phyloP scores from a whole-genome alignment of 257 asterid species.

The Solanum piurae region DNA sequence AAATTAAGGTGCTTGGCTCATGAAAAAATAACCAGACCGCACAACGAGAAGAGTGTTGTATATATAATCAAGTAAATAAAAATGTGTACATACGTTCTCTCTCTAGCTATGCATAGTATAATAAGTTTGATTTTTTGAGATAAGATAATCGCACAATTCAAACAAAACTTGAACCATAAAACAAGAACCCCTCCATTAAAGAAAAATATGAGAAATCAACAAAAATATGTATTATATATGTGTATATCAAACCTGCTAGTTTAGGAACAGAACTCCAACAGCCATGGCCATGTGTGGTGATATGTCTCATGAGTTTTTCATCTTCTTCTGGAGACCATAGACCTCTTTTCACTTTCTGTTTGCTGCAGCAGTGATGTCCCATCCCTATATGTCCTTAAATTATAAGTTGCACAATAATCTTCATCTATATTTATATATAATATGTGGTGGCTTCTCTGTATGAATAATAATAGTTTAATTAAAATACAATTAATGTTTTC shows the following conservation, averaged over 20 bases:
- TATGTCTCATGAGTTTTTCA: constrained; percentile 62
- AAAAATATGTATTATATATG: not conserved
- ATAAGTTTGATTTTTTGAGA: not conserved
- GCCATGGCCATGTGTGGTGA: constrained; percentile 75
- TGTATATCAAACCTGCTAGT: constrained; percentile 40
- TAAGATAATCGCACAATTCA: not conserved
- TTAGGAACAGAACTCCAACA: constrained; percentile 96
- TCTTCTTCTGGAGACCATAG: constrained; percentile 97
- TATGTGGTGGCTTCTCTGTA: not conserved
- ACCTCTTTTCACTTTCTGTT: constrained; percentile 90
- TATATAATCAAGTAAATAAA: not conserved
- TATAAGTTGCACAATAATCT: not conserved
- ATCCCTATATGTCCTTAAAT: not conserved
- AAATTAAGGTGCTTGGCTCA: not conserved
- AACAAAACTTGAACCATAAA: not conserved
- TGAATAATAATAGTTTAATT: not conserved
- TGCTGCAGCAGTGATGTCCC: constrained; percentile 97
- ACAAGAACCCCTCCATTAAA: not conserved
- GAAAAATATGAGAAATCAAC: not conserved
- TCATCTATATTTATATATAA: not conserved
- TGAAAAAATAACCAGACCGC: not conserved
- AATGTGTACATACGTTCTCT: not conserved
- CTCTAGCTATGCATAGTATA: not conserved
- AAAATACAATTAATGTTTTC: not conserved
- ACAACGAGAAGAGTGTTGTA: not conserved